phyloP scores from a whole-genome alignment of 345 rosid species.

The Conringia planisiliqua region DNA sequence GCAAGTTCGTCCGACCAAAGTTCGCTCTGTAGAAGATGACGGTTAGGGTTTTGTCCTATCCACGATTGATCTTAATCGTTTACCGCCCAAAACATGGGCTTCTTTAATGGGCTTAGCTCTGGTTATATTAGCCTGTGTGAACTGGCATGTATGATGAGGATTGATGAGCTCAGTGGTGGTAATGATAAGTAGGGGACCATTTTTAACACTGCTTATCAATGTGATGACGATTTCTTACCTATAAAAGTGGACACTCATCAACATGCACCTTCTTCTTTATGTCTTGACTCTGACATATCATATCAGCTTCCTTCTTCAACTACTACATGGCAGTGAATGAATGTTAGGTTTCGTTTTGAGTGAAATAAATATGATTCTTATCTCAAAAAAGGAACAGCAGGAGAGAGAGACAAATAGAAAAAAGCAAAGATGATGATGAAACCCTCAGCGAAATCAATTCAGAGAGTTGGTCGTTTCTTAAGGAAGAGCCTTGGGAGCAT shows the following conservation, averaged over 20 bases:
- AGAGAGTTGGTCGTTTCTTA: slow-evolving; percentile 52
- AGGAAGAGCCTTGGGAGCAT: slow-evolving; percentile 48
- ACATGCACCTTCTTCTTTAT: slow-evolving; percentile 32
- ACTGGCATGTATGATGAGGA: neutral
- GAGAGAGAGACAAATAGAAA: neutral
- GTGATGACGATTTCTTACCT: slow-evolving; percentile 32
- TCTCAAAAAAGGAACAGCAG: neutral
- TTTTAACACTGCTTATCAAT: slow-evolving; percentile 18
- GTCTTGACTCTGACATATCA: slow-evolving; percentile 24
- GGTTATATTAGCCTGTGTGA: neutral
- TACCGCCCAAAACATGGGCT: neutral
- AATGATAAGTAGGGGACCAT: slow-evolving; percentile 38
- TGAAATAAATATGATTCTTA: slow-evolving; percentile 19
- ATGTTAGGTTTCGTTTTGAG: slow-evolving; percentile 20
- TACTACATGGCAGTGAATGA: slow-evolving; percentile 31
- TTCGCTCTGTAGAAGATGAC: neutral
- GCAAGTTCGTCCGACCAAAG: slow-evolving; percentile 7
- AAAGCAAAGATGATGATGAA: slow-evolving; percentile 22
- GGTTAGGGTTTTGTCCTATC: neutral
- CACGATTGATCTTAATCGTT: neutral
- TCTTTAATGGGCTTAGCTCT: neutral
- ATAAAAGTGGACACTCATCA: slow-evolving; percentile 16
- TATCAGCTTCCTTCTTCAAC: slow-evolving; percentile 20
- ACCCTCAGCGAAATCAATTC: slow-evolving; percentile 45
- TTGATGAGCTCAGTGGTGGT: neutral